These are phyloP conservation scores for Aspergillus sparsus DNA, from an alignment of 495 filamentous ascomycete genomes.

Conservation along the genomic window DNA sequence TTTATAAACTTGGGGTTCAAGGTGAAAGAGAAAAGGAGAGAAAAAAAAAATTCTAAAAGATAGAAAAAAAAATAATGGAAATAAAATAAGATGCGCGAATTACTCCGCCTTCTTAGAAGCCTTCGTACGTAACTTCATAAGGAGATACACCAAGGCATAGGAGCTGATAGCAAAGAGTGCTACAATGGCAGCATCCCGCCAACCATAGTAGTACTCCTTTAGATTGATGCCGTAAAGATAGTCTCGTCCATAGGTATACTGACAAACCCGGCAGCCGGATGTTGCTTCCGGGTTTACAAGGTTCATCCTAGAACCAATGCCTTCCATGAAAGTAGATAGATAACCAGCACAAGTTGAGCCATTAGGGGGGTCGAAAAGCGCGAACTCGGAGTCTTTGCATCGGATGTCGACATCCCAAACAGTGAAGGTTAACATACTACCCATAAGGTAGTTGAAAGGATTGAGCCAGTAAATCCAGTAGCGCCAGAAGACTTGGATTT, in stretches of 20 bases:
- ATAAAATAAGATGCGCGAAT: not conserved
- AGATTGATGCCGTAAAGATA: constrained; percentile 43
- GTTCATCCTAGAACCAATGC: constrained; percentile 49
- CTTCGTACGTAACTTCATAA: constrained; percentile 49
- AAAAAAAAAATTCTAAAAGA: not conserved
- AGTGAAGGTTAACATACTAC: constrained; percentile 56
- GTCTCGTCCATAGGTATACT: constrained; percentile 41
- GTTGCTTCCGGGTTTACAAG: constrained; percentile 57
- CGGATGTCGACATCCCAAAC: constrained; percentile 56
- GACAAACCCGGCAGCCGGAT: constrained; percentile 60
- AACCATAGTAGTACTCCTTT: constrained; percentile 45
- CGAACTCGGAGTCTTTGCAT: constrained; percentile 60
- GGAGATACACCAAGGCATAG: constrained; percentile 48
- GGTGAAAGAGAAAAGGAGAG: not conserved
- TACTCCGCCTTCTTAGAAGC: constrained; percentile 30
- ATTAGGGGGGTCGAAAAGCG: constrained; percentile 55
- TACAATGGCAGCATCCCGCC: constrained; percentile 46
- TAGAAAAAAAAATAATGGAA: not conserved
- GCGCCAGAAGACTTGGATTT: constrained; percentile 60
- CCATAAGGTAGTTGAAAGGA: constrained; percentile 70
- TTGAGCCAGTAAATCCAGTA: constrained; percentile 80
- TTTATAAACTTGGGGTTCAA: too few species aligned
- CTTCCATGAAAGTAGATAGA: constrained; percentile 49
- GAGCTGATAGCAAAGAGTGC: constrained; percentile 48
- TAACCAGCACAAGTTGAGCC: constrained; percentile 58